These are phyloP conservation scores for Eimeria nieschulzi DNA, from an alignment of 169 alveolate species.

Conservation along the genomic window DNA sequence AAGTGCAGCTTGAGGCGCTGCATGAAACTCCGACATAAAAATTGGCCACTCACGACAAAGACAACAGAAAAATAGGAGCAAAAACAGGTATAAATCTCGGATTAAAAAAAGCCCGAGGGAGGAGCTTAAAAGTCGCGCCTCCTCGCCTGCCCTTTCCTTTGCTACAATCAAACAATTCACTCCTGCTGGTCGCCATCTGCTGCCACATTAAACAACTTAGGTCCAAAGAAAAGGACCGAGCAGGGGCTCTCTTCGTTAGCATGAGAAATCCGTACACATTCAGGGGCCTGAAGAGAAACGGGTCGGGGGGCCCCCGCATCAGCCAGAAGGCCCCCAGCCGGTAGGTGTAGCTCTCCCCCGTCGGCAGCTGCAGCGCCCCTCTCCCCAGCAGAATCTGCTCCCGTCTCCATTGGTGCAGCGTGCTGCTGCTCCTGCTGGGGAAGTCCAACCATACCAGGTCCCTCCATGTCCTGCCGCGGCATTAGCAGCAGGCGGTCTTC, in stretches of 20 bases:
- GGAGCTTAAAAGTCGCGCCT: too few species aligned
- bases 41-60: too few species aligned
- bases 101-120: too few species aligned
- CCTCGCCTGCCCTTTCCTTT: too few species aligned
- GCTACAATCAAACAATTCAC: too few species aligned
- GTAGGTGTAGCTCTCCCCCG: neutral
- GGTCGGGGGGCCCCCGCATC: constrained; percentile 15
- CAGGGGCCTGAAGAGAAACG: constrained; percentile 44
- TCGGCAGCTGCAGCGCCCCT: constrained; percentile 13
- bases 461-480: constrained; percentile 46
- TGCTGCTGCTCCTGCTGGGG: constrained; percentile 30
- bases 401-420: neutral
- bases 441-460: neutral
- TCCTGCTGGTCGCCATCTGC: neutral
- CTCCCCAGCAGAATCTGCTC: constrained; percentile 3
- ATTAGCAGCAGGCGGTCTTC: constrained; percentile 40
- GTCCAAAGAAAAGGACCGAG: constrained; percentile 41
- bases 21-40: too few species aligned
- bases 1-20: too few species aligned
- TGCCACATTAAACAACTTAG: constrained; percentile 51
- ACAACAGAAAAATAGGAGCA: too few species aligned
- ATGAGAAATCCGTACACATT: constrained; percentile 12
- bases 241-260: constrained; percentile 48
- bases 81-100: too few species aligned
- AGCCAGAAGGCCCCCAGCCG: neutral